Evolutionary conservation across 2,329 filamentous ascomycete genomes (phyloP).

Genomic region (Chaetomiaceae sp.): DNA sequence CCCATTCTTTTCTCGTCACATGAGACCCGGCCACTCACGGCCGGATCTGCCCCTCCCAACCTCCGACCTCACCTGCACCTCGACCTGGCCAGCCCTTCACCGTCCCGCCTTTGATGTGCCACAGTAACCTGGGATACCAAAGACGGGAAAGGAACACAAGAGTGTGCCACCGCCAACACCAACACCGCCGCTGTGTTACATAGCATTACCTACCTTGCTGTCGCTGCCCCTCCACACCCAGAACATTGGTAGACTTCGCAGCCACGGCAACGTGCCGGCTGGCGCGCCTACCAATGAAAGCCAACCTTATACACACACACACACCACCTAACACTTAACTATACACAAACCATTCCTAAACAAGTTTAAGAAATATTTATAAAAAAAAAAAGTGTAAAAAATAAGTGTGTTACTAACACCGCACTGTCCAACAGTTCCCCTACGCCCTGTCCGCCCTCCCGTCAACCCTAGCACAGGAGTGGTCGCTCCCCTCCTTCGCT

Average conservation of each 20-base stretch:
- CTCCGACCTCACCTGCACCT: neutral
- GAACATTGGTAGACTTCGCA: no score
- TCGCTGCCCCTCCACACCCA: no score
- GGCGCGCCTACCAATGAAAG: neutral
- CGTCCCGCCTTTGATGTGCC: constrained; percentile 2
- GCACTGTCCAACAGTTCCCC: constrained; percentile 56
- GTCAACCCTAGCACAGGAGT: constrained; percentile 58
- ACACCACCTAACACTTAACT: neutral
- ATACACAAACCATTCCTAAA: neutral
- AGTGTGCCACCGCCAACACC: no score
- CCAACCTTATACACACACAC: neutral
- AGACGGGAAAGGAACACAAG: neutral
- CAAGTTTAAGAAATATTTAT: no score
- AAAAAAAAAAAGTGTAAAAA: no score
- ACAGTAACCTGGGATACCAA: constrained; percentile 1
- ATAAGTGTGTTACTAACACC: constrained; percentile 2
- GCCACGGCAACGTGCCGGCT: neutral
- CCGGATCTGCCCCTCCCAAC: constrained; percentile 13
- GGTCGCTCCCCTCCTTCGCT: constrained; percentile 61
- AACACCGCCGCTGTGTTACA: neutral
- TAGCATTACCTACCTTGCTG: no score
- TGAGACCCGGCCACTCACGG: constrained; percentile 13
- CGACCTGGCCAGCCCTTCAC: neutral
- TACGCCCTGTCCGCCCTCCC: constrained; percentile 68
- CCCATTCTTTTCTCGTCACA: constrained; percentile 9